A percentile compares a stretch with the other conserved stretches of the same genome.
These are phyloP conservation scores for Hypoxylon intermedium DNA, from an alignment of 495 filamentous ascomycete genomes.

Conservation along the genomic window DNA sequence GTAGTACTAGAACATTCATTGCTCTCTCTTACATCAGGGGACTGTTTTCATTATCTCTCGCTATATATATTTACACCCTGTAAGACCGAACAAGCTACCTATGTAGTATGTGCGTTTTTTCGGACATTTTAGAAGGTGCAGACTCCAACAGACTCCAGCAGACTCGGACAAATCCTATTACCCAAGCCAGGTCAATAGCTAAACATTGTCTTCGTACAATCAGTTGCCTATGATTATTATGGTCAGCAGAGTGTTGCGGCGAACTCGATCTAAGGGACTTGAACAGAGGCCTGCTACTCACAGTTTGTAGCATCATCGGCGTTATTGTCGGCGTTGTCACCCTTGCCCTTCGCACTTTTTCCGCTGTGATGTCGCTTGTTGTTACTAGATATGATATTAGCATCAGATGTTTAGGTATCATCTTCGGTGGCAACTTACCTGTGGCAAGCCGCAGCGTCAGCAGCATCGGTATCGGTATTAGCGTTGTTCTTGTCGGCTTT, in stretches of 20 bases:
- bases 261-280: not conserved
- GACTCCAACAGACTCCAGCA: too few species aligned
- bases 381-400: not conserved
- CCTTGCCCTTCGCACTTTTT: not conserved
- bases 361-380: not conserved
- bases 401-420: too few species aligned
- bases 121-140: too few species aligned
- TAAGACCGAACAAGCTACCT: too few species aligned
- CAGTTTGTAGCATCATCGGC: slow-evolving; percentile 14
- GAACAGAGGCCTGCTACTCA: too few species aligned
- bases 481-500: not conserved
- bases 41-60: too few species aligned
- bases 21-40: too few species aligned
- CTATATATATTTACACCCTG: too few species aligned
- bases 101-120: too few species aligned
- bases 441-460: slow-evolving; percentile 1
- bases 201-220: not conserved
- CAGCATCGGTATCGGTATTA: not conserved
- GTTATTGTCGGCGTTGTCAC: slow-evolving; percentile 5
- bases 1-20: too few species aligned
- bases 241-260: slow-evolving; percentile 2
- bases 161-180: too few species aligned
- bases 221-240: slow-evolving; percentile 10
- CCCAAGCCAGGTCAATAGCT: not conserved
- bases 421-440: not conserved